A percentile compares a stretch with the other conserved stretches of the same genome.
phyloP scores from a whole-genome alignment of 176 grass and related monocot species.

The Oryza officinalis region DNA sequence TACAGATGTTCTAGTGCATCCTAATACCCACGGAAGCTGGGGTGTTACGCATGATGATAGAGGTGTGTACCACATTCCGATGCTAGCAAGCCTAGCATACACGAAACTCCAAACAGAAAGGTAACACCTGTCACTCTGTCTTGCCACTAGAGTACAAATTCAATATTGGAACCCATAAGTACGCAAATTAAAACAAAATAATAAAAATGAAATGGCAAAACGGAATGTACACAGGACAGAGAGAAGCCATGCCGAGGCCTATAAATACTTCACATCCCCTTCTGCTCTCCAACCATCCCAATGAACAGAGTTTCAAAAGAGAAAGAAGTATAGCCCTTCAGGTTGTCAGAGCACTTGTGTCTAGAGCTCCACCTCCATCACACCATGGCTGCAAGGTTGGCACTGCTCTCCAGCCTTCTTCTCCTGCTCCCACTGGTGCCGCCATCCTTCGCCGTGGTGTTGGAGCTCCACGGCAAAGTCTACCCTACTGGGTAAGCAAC shows the following conservation, averaged over 20 bases:
- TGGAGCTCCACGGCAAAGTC: conserved; percentile 48
- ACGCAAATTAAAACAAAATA: neutral
- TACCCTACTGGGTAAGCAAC: conserved; percentile 47
- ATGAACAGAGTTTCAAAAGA: conserved; percentile 9
- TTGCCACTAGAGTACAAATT: neutral
- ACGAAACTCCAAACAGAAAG: neutral
- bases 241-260: neutral
- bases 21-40: too few relatives aligned
- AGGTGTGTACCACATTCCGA: too few relatives aligned
- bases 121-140: neutral
- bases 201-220: neutral
- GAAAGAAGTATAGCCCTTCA: neutral
- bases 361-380: too few relatives aligned
- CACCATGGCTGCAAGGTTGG: conserved; percentile 15
- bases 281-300: neutral
- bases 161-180: neutral
- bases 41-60: too few relatives aligned
- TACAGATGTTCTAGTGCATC: neutral
- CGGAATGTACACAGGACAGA: neutral
- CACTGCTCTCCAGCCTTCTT: neutral
- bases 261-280: conserved; percentile 9
- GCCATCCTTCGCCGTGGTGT: conserved; percentile 30
- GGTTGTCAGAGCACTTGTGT: too few relatives aligned
- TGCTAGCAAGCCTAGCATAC: neutral
- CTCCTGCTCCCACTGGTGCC: conserved; percentile 9